These are phyloP conservation scores for Penicillium canescens DNA, from an alignment of 495 filamentous ascomycete species.

Conservation along the genomic window DNA sequence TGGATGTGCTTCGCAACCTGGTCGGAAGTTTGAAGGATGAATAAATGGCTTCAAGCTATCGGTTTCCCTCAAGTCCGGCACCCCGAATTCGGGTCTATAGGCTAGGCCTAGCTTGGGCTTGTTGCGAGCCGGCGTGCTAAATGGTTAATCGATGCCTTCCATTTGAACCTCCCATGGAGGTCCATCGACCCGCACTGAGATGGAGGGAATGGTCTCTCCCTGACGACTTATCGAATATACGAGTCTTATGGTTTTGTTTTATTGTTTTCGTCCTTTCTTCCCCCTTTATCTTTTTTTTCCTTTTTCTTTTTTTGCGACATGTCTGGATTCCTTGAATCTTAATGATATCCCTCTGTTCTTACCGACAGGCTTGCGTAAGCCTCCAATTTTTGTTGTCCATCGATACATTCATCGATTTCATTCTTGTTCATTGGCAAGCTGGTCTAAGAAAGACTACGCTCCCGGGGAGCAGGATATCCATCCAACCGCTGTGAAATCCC, in stretches of 20 bases:
- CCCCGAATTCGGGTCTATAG: background rate
- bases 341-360: constrained; percentile 36
- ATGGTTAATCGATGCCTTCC: no score
- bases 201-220: constrained; percentile 6
- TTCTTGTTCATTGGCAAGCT: background rate
- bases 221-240: constrained; percentile 35
- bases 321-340: constrained; percentile 28
- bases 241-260: constrained; percentile 31
- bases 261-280: constrained; percentile 5
- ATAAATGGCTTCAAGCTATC: constrained; percentile 7
- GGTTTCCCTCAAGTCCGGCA: background rate
- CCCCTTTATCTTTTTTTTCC: background rate
- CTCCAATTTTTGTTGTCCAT: constrained; percentile 12
- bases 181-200: constrained; percentile 3
- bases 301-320: constrained; percentile 3
- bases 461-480: background rate
- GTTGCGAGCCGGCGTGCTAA: background rate
- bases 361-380: constrained; percentile 13
- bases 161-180: background rate
- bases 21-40: constrained; percentile 44
- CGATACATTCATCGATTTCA: background rate
- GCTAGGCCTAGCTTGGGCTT: background rate
- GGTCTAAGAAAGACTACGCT: background rate
- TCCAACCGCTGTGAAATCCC: background rate
- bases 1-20: constrained; percentile 43